A percentile compares a stretch with the other conserved stretches of the same genome.
Evolutionary conservation across 768 basidiomycete genomes (phyloP).

Genomic region (Mycena sanguinolenta): DNA sequence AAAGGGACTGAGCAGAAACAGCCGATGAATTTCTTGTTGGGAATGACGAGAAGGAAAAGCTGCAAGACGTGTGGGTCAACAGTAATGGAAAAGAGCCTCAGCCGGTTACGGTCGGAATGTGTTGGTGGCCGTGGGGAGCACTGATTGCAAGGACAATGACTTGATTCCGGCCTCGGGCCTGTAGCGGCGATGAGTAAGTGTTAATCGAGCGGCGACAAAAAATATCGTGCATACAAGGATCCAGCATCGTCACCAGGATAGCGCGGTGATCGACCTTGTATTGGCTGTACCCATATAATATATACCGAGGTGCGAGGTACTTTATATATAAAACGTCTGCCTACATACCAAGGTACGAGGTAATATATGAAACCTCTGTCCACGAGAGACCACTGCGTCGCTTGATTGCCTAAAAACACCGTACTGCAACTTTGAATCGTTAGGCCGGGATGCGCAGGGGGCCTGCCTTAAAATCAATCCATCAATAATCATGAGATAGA

Average conservation of each 20-base stretch:
- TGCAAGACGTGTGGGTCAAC: not conserved
- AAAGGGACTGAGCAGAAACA: constrained; percentile 19
- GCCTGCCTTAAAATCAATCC: too few relatives aligned
- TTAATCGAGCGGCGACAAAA: not conserved
- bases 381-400: too few relatives aligned
- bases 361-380: too few relatives aligned
- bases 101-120: constrained; percentile 7
- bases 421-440: too few relatives aligned
- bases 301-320: too few relatives aligned
- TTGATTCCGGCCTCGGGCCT: not conserved
- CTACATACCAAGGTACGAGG: too few relatives aligned
- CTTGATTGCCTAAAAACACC: too few relatives aligned
- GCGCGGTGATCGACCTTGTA: too few relatives aligned
- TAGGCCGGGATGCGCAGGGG: too few relatives aligned
- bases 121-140: constrained; percentile 5
- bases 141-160: constrained; percentile 24
- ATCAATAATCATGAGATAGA: too few relatives aligned
- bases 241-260: not conserved
- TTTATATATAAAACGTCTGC: too few relatives aligned
- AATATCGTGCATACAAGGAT: not conserved
- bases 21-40: constrained; percentile 20
- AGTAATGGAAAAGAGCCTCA: not conserved
- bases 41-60: constrained; percentile 1
- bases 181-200: not conserved
- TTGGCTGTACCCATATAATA: too few relatives aligned